phyloP scores from a whole-genome alignment of 805 yeast genomes.

The Sugiyamaella chiloensis region DNA sequence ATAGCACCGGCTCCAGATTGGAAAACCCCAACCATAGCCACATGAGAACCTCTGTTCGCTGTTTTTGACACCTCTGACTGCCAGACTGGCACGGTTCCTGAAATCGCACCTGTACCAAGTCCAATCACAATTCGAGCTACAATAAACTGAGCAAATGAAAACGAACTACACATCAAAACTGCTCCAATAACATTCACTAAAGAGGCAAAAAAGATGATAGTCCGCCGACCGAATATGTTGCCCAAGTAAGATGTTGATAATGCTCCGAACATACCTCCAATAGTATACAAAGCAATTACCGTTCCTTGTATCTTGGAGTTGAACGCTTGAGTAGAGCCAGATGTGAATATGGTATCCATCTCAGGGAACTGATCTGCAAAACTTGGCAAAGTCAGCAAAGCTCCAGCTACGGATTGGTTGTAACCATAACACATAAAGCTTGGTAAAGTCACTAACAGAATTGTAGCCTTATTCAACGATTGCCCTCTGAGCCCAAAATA shows the following conservation, averaged over 20 bases:
- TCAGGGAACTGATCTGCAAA: constrained; percentile 13
- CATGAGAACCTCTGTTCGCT: constrained; percentile 63
- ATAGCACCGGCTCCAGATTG: constrained; percentile 73
- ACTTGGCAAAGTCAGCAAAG: constrained; percentile 11
- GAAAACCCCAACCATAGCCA: constrained; percentile 66
- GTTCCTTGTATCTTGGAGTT: constrained; percentile 55
- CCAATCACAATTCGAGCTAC: constrained; percentile 72
- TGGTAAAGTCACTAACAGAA: constrained; percentile 43
- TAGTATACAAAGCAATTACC: constrained; percentile 50
- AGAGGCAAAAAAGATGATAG: constrained; percentile 56
- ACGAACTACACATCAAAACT: constrained; percentile 50
- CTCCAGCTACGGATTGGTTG: constrained; percentile 13
- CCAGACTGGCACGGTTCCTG: constrained; percentile 83
- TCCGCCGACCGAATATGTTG: constrained; percentile 64
- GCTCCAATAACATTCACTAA: constrained; percentile 58
- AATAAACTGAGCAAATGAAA: constrained; percentile 63
- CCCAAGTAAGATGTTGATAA: constrained; percentile 58
- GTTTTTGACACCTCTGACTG: constrained; percentile 73
- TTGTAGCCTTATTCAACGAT: not conserved
- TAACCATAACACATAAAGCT: constrained; percentile 48
- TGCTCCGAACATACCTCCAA: constrained; percentile 77
- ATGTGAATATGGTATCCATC: constrained; percentile 10
- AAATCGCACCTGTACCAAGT: constrained; percentile 71
- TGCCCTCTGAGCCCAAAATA: constrained; percentile 11
- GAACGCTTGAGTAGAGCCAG: constrained; percentile 11